phyloP scores from a whole-genome alignment of 2,329 filamentous ascomycete genomes.

The Phialocephala subalpina region DNA sequence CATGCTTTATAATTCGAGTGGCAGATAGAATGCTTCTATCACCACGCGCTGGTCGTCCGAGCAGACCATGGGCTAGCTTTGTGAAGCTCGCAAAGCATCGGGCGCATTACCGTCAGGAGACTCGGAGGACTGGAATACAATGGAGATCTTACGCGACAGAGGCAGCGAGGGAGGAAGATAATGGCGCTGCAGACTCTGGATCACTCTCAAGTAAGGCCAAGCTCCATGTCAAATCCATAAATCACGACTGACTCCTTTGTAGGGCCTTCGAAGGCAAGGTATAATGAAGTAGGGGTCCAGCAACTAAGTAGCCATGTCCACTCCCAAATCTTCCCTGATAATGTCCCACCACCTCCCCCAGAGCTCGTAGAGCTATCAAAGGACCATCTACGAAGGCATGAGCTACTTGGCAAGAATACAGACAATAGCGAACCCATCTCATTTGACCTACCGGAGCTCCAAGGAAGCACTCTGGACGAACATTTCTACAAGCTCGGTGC shows the following conservation, averaged over 20 bases:
- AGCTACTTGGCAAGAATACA: constrained; percentile 89
- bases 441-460: constrained; percentile 83
- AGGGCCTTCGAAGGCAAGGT: constrained; percentile 65
- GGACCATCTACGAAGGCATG: constrained; percentile 85
- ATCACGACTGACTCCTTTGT: constrained; percentile 23
- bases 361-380: constrained; percentile 82
- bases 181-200: constrained; percentile 9
- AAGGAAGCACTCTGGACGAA: constrained; percentile 85
- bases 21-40: constrained; percentile 42
- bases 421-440: constrained; percentile 79
- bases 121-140: constrained; percentile 46
- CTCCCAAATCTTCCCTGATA: constrained; percentile 78
- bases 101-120: constrained; percentile 45
- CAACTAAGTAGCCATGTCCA: constrained; percentile 88
- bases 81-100: constrained; percentile 59
- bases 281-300: constrained; percentile 94
- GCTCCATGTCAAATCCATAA: background rate
- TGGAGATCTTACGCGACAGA: constrained; percentile 51
- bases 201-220: constrained; percentile 32
- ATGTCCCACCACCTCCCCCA: constrained; percentile 63
- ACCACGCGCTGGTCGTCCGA: constrained; percentile 40
- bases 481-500: constrained; percentile 91
- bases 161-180: constrained; percentile 15
- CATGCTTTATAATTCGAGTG: constrained; percentile 34
- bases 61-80: constrained; percentile 51